Percentiles rank a stretch among this genome's conserved stretches.
Conservation (phyloP, 768 basidiomycete genomes). For the Paxillus rubicundulus region DNA sequence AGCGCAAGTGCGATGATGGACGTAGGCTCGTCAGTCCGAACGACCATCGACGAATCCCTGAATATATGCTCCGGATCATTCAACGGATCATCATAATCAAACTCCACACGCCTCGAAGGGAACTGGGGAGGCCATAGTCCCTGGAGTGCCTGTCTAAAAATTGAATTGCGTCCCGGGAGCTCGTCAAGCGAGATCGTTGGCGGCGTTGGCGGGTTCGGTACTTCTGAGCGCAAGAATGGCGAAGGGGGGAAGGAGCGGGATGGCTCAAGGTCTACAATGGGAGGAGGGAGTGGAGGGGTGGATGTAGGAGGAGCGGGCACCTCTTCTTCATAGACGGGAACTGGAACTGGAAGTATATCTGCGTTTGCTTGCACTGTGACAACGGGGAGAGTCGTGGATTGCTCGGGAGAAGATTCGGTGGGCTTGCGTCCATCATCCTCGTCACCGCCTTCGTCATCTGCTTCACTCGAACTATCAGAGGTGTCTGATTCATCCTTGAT, state of each 20-base stretch:
- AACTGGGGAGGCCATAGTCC: slow-evolving; percentile 73
- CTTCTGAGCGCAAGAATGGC: slow-evolving; percentile 45
- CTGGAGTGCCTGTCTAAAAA: slow-evolving; percentile 61
- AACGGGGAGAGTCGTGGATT: slow-evolving; percentile 28
- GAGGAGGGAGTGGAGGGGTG: slow-evolving; percentile 28
- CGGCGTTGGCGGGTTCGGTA: slow-evolving; percentile 40
- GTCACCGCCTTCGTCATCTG: slow-evolving; percentile 66
- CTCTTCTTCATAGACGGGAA: slow-evolving; percentile 31
- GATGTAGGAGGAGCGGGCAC: slow-evolving; percentile 12
- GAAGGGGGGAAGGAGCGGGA: slow-evolving; percentile 49
- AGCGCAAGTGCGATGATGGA: slow-evolving; percentile 95
- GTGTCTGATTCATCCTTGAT: slow-evolving; percentile 82
- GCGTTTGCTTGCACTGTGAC: slow-evolving; percentile 11
- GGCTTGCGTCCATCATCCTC: slow-evolving; percentile 44
- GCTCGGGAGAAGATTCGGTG: slow-evolving; percentile 32
- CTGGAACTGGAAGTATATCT: slow-evolving; percentile 1
- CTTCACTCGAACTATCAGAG: slow-evolving; percentile 64
- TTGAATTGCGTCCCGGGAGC: slow-evolving; percentile 53
- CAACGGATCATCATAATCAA: slow-evolving; percentile 65
- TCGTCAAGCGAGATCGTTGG: slow-evolving; percentile 55
- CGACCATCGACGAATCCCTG: slow-evolving; percentile 90
- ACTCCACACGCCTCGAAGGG: slow-evolving; percentile 50
- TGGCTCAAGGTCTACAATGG: slow-evolving; percentile 10
- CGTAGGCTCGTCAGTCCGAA: slow-evolving; percentile 95
- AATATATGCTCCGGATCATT: slow-evolving; percentile 91